A percentile compares a stretch with the other conserved stretches of the same genome.
Conservation (phyloP, 352 stramenopile species). For the Globisporangium spiculum region DNA sequence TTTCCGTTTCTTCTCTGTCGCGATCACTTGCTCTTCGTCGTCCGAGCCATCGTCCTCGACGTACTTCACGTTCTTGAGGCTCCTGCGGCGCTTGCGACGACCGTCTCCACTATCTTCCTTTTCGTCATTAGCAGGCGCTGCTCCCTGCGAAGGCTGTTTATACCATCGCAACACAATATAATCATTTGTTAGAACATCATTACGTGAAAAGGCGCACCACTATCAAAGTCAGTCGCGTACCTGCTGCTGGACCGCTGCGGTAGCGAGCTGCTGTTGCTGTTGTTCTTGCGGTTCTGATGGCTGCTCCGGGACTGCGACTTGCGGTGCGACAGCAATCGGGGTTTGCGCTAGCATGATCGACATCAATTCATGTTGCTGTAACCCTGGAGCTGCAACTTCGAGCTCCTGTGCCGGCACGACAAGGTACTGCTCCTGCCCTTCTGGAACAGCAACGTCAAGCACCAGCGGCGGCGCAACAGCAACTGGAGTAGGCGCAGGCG, state of each 20-base stretch:
- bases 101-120: constrained; percentile 10
- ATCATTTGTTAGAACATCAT: not conserved
- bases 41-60: constrained; percentile 74
- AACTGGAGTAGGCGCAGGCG: not conserved
- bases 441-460: not conserved
- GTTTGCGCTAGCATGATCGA: not conserved
- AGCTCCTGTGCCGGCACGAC: not conserved
- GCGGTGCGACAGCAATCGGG: not conserved
- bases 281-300: not conserved
- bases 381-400: not conserved
- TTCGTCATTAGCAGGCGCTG: not conserved
- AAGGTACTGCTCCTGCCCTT: not conserved
- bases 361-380: not conserved
- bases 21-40: constrained; percentile 42
- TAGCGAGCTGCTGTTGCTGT: constrained; percentile 2
- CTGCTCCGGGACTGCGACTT: not conserved
- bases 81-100: constrained; percentile 40
- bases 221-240: not conserved
- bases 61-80: constrained; percentile 69
- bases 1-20: constrained; percentile 61
- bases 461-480: not conserved
- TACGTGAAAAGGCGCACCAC: not conserved
- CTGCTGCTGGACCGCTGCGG: not conserved
- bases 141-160: constrained; percentile 2
- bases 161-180: not conserved